Percentiles rank a stretch among this genome's conserved stretches.
These are phyloP conservation scores for Corrigiola litoralis DNA, from an alignment of 179 eudicot species.

Conservation along the genomic window DNA sequence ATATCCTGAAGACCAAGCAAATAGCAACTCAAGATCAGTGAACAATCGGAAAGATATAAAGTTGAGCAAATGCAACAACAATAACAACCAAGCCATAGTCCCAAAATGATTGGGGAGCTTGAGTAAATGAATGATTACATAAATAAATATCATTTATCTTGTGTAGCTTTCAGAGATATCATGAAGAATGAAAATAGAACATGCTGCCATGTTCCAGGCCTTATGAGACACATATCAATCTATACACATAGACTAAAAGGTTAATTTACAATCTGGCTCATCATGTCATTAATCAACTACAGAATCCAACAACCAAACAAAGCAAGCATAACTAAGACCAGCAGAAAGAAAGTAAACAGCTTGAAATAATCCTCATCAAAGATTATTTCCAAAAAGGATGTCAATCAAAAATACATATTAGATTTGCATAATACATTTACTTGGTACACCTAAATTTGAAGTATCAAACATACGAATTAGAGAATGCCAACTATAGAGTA, in stretches of 20 bases:
- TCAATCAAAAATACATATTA: background rate
- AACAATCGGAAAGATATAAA: too few relatives aligned
- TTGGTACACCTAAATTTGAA: background rate
- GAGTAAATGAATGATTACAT: background rate
- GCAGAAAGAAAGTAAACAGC: background rate
- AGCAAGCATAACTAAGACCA: background rate
- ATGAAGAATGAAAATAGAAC: background rate
- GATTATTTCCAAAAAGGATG: background rate
- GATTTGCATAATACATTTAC: background rate
- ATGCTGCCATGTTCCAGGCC: background rate
- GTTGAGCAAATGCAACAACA: background rate
- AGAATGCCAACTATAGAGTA: too few relatives aligned
- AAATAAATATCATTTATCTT: background rate
- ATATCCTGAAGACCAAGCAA: conserved; percentile 48
- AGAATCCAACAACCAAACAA: background rate
- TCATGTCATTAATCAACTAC: background rate
- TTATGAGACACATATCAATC: background rate
- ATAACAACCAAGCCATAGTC: too few relatives aligned
- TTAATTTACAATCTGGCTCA: background rate
- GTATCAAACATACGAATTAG: background rate
- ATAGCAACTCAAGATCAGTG: conserved; percentile 10
- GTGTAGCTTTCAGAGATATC: background rate
- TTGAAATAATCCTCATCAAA: background rate
- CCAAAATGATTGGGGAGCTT: too few relatives aligned
- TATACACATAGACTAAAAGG: background rate